Base-by-base conservation (phyloP, 2,329 filamentous ascomycete genomes). In the Penicillium rolfsii region DNA sequence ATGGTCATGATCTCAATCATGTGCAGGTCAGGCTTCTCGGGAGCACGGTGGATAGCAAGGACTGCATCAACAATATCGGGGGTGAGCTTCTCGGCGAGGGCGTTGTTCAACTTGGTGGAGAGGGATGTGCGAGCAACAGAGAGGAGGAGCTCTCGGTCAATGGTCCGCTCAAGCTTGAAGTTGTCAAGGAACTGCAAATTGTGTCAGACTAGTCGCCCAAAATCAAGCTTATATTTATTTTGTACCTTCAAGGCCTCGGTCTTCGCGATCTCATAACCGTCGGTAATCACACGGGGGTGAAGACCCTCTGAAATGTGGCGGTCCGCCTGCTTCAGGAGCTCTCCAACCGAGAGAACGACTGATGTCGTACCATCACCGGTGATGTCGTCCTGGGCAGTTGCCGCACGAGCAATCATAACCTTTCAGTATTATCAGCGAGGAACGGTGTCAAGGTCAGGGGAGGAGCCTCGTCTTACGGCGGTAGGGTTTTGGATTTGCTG, bases 1-100 rank as follows among this genome's bases (percentile, higher is more conserved):
- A 99, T 98, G 78, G 96, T 98, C 95, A 99, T 99, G 72, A 99
- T 98, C 81, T 99, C 95, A 68, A 99, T 86, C 95, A 99, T 99
- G 83, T 98, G 94, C 73, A 99, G 80, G 80, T 99, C 95, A 59
- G 96, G 96, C 82, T 98, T 98, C 64, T 87, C 88, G 28, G 91
- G 91, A 19, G 91, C 83, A 77, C 93, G 86, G 83, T 97, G 93
- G 77, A 99, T 99, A 66, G 95, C 87, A 59, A 99, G 88, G 52
- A 99, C 95, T 61, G 95, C 91, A 76, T 99, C 95, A 73, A 98
- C 95, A 73, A 99, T 97, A 71, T 92, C 91, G 60, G 95, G 93
- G 0, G 93, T 98, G 64, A 99, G 88, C 76, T 93, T 91, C 75
- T 93, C 88, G 53, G 95, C 95, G 62, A 99, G 87, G 40, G 88